phyloP scores from a whole-genome alignment of 768 basidiomycete species.

The Rhodotorula diobovata region DNA sequence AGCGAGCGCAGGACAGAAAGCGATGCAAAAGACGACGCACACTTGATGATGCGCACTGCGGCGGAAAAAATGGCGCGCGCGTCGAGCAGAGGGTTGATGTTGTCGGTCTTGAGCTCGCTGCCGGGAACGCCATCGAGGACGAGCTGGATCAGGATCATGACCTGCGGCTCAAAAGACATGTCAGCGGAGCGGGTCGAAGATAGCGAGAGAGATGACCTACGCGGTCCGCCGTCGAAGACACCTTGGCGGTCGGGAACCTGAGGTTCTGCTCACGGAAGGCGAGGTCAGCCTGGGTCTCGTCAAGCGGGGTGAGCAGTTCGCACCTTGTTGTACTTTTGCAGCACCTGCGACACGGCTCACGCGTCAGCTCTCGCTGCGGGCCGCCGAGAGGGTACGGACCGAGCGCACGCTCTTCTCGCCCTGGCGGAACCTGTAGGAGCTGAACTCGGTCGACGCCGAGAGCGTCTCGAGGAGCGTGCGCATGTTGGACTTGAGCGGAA shows the following conservation, averaged over 20 bases:
- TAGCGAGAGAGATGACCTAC: conserved; percentile 51
- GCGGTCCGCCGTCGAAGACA: conserved; percentile 64
- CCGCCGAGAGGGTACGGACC: neutral
- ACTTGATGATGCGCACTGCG: conserved; percentile 68
- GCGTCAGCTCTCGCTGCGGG: neutral
- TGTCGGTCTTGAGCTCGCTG: conserved; percentile 67
- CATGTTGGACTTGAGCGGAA: conserved; percentile 44
- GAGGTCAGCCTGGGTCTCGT: conserved; percentile 6
- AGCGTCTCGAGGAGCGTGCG: conserved; percentile 58
- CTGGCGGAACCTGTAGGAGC: conserved; percentile 62
- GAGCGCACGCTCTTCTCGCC: conserved; percentile 66
- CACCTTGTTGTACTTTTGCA: conserved; percentile 62
- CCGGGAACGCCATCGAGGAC: conserved; percentile 44
- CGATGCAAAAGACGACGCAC: conserved; percentile 48
- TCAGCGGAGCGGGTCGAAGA: no score
- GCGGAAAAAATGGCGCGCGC: conserved; percentile 68
- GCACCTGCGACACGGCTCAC: neutral
- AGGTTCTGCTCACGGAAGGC: conserved; percentile 56
- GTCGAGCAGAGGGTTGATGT: conserved; percentile 64
- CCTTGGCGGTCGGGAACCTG: conserved; percentile 72
- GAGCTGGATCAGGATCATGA: conserved; percentile 39
- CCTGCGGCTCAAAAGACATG: neutral
- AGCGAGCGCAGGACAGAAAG: neutral
- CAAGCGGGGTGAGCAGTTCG: no score
- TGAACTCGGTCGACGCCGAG: conserved; percentile 65